Evolutionary conservation across 2,329 filamentous ascomycete genomes (phyloP).

Genomic region (Colletotrichum eleusines): DNA sequence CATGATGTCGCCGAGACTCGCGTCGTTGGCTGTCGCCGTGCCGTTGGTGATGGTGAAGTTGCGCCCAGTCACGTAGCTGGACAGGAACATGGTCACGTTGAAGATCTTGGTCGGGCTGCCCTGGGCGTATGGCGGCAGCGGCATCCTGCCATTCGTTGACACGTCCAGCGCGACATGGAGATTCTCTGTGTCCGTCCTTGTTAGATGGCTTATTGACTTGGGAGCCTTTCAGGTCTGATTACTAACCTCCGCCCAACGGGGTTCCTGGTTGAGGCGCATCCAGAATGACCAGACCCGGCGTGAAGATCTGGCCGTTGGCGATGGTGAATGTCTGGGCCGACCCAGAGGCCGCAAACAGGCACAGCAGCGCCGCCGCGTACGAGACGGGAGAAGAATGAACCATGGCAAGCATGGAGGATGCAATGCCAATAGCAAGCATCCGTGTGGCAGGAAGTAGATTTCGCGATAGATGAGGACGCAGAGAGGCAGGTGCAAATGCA

Average conservation of each 20-base stretch:
- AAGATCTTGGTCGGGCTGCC: constrained; percentile 68
- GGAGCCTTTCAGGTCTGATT: not conserved
- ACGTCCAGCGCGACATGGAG: constrained; percentile 77
- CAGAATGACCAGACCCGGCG: constrained; percentile 75
- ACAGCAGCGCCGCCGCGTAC: constrained; percentile 44
- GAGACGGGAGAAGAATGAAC: constrained; percentile 11
- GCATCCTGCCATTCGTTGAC: constrained; percentile 72
- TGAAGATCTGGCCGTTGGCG: constrained; percentile 75
- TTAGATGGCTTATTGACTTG: constrained; percentile 24
- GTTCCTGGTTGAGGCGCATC: constrained; percentile 75
- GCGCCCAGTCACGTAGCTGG: constrained; percentile 69
- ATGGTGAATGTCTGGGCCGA: constrained; percentile 65
- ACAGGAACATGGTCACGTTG: constrained; percentile 76
- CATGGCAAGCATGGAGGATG: constrained; percentile 18
- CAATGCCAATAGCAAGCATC: constrained; percentile 13
- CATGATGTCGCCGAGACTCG: constrained; percentile 72
- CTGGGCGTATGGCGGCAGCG: constrained; percentile 67
- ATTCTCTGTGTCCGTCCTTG: constrained; percentile 52
- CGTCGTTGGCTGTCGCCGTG: constrained; percentile 63
- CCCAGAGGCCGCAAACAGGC: constrained; percentile 45
- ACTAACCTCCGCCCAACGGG: constrained; percentile 71
- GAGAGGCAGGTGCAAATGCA: constrained; percentile 25
- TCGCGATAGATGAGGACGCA: not conserved
- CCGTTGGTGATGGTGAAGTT: constrained; percentile 79
- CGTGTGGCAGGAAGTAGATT: constrained; percentile 13